phyloP scores from a whole-genome alignment of 495 filamentous ascomycete species.

The Ascobolus immersus region DNA sequence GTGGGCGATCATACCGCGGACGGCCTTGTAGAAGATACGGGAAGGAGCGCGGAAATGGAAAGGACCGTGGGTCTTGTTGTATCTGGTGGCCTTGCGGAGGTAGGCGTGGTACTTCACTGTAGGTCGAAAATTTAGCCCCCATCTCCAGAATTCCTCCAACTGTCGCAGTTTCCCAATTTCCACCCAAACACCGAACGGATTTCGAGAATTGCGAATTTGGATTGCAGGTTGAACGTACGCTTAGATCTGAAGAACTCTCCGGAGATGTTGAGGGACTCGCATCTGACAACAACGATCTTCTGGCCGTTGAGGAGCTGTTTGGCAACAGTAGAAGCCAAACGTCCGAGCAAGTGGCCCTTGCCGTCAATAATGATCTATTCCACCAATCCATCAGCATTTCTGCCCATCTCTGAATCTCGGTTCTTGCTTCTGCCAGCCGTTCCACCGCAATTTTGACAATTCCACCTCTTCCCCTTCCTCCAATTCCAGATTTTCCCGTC shows the following conservation, averaged over 20 bases:
- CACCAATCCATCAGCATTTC: conserved; percentile 13
- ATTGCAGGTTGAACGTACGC: conserved; percentile 44
- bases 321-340: conserved; percentile 92
- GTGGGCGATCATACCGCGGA: conserved; percentile 99
- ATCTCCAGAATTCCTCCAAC: neutral
- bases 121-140: conserved; percentile 5
- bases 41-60: conserved; percentile 99
- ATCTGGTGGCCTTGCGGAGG: conserved; percentile 97
- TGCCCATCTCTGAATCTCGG: conserved; percentile 4
- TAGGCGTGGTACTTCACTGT: conserved; percentile 99
- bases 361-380: conserved; percentile 84
- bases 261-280: conserved; percentile 97
- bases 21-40: conserved; percentile 98
- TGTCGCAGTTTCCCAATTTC: neutral
- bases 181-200: conserved; percentile 1
- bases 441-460: neutral
- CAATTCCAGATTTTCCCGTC: neutral
- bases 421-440: conserved; percentile 4
- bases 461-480: neutral
- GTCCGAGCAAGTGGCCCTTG: conserved; percentile 99
- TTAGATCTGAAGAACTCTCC: conserved; percentile 99
- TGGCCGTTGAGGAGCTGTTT: conserved; percentile 98
- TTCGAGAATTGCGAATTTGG: neutral
- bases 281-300: conserved; percentile 97
- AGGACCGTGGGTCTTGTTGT: conserved; percentile 95